Evolutionary conservation across 108 stramenopile genomes (phyloP), one percentile per base, ranked within the genome.

Genomic region (Hondaea fermentalgiana): DNA sequence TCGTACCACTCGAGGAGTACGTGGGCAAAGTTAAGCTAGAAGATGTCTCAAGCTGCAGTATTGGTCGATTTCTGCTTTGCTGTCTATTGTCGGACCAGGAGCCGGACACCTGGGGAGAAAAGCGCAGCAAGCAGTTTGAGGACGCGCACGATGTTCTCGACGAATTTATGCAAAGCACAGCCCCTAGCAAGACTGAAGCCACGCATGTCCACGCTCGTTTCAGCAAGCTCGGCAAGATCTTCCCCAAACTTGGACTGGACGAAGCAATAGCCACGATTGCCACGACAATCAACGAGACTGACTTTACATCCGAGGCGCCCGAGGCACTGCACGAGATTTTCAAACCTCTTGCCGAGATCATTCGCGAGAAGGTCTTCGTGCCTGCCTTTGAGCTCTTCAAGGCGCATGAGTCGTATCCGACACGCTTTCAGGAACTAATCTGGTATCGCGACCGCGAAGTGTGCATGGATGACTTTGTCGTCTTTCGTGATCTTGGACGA

Each of bases 401-500:
- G 28, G 76, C 2, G 12, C n/a, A 47, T 25, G 76, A 83, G 76
- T 16, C 76, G 23, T 12, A 6, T 12, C 45, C 76, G 8, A 21
- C 6, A 12, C 76, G 76, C 45, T 83, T 21, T 83, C 76, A 83
- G 28, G 19, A 83, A 23, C 49, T 83, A 12, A 23, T 83, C 25
- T 83, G 76, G 76, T 83, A 83, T 45, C 76, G 76, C 45, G 89
- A 89, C 5, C 87, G 49, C 47, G 17, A 44, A 0, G 49, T 53
- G 45, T 12, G 76, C 44, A 49, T 89, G 87, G 87, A 49, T 6
- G 89, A 89, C 76, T 89, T 89, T 87, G 76, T 88, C 5, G 57
- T 89, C 29, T 35, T 89, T 45, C 87, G 72, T 12, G 97, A 97
- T 59, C 95, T 98, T 87, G 97, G 97, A 43, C 97, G 97, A 87